Base-by-base conservation (phyloP, 139 green algal genomes). In the Micractinium conductrix region DNA sequence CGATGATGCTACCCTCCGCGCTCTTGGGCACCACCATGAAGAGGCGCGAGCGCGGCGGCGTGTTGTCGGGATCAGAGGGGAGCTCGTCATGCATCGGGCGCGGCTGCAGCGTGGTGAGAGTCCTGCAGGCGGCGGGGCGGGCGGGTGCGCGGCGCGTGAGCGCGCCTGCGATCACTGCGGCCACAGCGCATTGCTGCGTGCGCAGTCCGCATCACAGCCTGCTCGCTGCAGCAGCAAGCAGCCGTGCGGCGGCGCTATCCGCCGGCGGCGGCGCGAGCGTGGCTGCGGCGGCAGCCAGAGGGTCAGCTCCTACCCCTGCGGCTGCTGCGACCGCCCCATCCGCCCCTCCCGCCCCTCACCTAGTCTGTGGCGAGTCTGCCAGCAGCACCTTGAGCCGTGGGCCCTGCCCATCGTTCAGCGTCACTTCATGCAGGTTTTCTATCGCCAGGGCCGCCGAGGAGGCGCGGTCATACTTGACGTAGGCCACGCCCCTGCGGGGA, bases 21-120 rank as follows among this genome's bases (percentile, higher is more conserved):
- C 90, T 94, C 86, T 97, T 97, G 58, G 95, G 95, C 21, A 98
- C 95, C 19, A 98, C 95, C 26, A 98, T 89, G 86, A 98, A 98
- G 1, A 98, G 87, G 22, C 95, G 90, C 21, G 94, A 97, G 24
- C 94, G 85, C 5, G 94, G 91, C 5, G 95, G 95, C 10, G 93
- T 88, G 81, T 98, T 98, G 89, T 98, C 95, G 2, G 95, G 95
- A 80, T 98, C 95, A 14, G 87, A 89, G 4, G 89, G 84, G 12
- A 92, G 79, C 48, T 94, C 89, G 44, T 91, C 80, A 21, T 95
- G 91, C 48, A 72, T 73, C 28, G 50, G 80, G 53, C 69, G 80
- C 38, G 69, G 80, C 38, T 79, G 80, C 50, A 85, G 50, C 38
- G 69, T 10, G 19, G 69, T 79, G 53, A 85, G 37, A 37, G 80